These are phyloP conservation scores for Nemania serpens DNA, from an alignment of 2,329 filamentous ascomycete species.

Conservation along the genomic window DNA sequence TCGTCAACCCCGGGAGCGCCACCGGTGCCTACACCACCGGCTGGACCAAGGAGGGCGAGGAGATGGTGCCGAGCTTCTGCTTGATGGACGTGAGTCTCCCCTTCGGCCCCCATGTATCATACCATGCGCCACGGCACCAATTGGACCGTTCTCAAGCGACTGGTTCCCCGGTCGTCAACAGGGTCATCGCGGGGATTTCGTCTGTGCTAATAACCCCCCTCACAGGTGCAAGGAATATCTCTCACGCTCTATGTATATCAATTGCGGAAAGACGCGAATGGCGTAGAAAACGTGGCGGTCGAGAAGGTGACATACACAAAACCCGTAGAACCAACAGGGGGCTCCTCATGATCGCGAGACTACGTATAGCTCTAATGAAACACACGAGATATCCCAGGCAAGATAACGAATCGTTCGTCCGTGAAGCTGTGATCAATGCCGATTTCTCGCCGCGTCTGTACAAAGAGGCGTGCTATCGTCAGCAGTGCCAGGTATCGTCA, in stretches of 20 bases:
- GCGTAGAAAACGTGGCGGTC: slow-evolving; percentile 78
- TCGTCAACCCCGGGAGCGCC: slow-evolving; percentile 70
- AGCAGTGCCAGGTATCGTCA: not conserved
- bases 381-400: slow-evolving; percentile 26
- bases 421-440: slow-evolving; percentile 4
- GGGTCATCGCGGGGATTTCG: not conserved
- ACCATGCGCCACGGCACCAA: not conserved
- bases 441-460: not conserved
- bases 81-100: slow-evolving; percentile 85
- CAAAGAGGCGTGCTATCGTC: not conserved
- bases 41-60: slow-evolving; percentile 65
- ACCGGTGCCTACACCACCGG: slow-evolving; percentile 66
- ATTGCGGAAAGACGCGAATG: slow-evolving; percentile 75
- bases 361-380: slow-evolving; percentile 20
- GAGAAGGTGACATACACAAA: slow-evolving; percentile 89
- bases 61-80: slow-evolving; percentile 89
- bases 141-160: not conserved
- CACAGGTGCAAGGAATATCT: slow-evolving; percentile 90
- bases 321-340: slow-evolving; percentile 63
- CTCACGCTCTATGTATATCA: slow-evolving; percentile 95
- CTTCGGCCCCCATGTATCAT: too few species aligned
- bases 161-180: not conserved
- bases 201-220: not conserved
- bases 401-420: slow-evolving; percentile 20
- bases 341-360: slow-evolving; percentile 50